Percentiles rank a stretch among this genome's conserved stretches.
These are phyloP conservation scores for Orbilia quercus DNA, from an alignment of 2,329 filamentous ascomycete genomes.

Conservation along the genomic window DNA sequence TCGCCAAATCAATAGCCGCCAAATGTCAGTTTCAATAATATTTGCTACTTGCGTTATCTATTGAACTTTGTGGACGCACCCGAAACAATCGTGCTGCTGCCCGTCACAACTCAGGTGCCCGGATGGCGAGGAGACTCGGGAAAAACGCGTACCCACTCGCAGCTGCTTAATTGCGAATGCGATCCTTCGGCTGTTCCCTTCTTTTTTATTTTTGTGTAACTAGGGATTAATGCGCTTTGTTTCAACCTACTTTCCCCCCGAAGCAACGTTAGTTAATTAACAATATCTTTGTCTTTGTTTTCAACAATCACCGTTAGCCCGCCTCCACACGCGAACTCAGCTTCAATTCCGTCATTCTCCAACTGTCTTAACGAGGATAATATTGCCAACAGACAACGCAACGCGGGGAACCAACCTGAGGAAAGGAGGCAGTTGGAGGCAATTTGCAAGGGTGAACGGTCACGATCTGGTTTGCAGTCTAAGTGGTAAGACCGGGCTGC, in stretches of 20 bases:
- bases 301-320: not conserved
- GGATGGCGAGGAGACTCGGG: conserved; percentile 1
- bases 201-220: conserved; percentile 27
- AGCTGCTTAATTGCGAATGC: conserved; percentile 11
- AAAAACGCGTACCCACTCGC: conserved; percentile 16
- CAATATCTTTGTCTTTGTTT: conserved; percentile 4
- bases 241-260: not conserved
- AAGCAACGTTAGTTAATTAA: no score
- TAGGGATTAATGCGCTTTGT: not conserved
- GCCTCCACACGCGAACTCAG: not conserved
- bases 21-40: conserved; percentile 6
- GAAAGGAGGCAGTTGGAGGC: conserved; percentile 3
- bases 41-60: not conserved
- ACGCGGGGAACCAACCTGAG: conserved; percentile 52
- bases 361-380: conserved; percentile 38
- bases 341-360: conserved; percentile 2
- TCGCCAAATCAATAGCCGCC: conserved; percentile 1
- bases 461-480: no score
- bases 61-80: conserved; percentile 2
- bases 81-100: conserved; percentile 6
- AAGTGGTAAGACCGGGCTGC: conserved; percentile 18
- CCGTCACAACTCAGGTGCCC: not conserved
- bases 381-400: conserved; percentile 44
- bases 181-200: conserved; percentile 8
- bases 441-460: conserved; percentile 8